Evolutionary conservation across 768 basidiomycete genomes (phyloP), one percentile per base, ranked within the genome.

Genomic region (Grammothele lineata): DNA sequence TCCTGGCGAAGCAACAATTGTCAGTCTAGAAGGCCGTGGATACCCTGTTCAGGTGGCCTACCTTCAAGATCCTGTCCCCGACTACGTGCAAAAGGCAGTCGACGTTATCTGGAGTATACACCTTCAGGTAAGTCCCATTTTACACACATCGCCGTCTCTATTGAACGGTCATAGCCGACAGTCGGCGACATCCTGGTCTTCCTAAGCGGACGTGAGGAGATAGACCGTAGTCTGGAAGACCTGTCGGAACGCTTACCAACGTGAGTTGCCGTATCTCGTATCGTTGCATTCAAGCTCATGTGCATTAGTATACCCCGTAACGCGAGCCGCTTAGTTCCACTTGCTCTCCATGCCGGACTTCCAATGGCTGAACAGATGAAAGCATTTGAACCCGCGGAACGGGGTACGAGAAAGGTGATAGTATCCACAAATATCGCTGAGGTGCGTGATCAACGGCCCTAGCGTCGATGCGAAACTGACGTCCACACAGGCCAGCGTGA

Each of bases 341-440:
- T 95, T 6, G 84, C 95, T 1, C 68, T 99, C 1, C 90, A 98
- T 62, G 89, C 96, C 0, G 94, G 94, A 5, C 72, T 99, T 14
- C 77, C 88, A 1, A 88, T 81, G 0, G 84, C 89, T 35, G 93
- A 96, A 58, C 96, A 99, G 54, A 75, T 92, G 26, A 74, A 76
- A 43, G 84, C 93, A 3, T 99, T 99, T 58, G 80, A 87, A 49
- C 76, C 83, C 6, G 67, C 88, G 14, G 80, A 82, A n/a, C 71
- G 74, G 25, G 85, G 87, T 37, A 80, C 75, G 3, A 77, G 96
- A 44, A 99, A 98, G 65, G 84, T 96, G 42, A 83, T 99, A 42
- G 78, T 96, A 23, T 77, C 90, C 3, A 99, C 96, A 0, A 99
- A 99, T 62, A 94, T 98, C 40, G 96, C 96, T 14, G 96, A 99